Conservation (phyloP, 495 filamentous ascomycete species). For the Echria macrotheca region DNA sequence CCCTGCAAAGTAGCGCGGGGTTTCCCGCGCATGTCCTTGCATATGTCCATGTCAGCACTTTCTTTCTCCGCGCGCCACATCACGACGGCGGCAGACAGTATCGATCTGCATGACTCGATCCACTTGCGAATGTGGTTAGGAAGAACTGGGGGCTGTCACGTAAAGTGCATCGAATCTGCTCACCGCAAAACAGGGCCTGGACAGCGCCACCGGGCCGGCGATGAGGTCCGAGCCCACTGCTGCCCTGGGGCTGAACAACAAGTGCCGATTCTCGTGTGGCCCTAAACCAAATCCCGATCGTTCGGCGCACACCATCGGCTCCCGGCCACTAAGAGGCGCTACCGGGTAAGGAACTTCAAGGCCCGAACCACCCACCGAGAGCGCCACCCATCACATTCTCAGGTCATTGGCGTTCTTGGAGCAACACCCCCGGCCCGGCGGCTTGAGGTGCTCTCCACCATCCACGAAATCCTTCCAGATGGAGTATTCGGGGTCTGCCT, state of each 20-base stretch:
- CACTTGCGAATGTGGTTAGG: no score
- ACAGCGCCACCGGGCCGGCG: no score
- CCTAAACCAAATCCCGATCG: slow-evolving; percentile 2
- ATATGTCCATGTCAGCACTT: no score
- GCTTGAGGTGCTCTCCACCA: neutral
- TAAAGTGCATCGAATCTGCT: no score
- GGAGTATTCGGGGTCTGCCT: neutral
- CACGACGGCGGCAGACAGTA: no score
- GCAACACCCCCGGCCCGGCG: neutral
- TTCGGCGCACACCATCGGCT: neutral
- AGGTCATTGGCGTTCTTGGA: neutral
- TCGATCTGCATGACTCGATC: no score
- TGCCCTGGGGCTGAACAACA: slow-evolving; percentile 2
- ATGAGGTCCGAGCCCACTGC: neutral
- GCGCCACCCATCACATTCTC: slow-evolving; percentile 1
- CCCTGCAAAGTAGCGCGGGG: no score
- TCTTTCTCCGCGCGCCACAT: no score
- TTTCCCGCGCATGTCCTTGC: no score
- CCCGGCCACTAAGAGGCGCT: neutral
- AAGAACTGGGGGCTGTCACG: no score
- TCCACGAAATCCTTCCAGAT: neutral
- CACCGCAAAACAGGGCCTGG: no score
- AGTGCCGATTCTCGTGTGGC: slow-evolving; percentile 1
- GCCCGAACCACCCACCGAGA: neutral
- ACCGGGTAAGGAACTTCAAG: neutral